Conservation (phyloP, 1,284 basidiomycete species). For the Puccinia brachypodii region DNA sequence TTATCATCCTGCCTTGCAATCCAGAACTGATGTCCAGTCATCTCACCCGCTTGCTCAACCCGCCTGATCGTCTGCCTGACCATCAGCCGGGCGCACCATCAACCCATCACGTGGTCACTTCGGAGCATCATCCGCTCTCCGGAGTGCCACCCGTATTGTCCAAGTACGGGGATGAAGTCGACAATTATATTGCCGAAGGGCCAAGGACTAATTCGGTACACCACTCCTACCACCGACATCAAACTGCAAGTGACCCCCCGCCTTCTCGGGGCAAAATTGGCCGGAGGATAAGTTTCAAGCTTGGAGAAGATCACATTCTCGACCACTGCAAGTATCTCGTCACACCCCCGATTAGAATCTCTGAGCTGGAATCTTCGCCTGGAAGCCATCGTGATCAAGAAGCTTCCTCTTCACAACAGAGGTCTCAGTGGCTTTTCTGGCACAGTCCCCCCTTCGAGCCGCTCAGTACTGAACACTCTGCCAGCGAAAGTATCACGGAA, state of each 20-base stretch:
- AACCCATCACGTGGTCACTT: not conserved
- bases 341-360: not conserved
- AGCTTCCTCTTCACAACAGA: not conserved
- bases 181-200: not conserved
- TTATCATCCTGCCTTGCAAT: conserved; percentile 13
- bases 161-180: not conserved
- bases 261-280: not conserved
- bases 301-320: not conserved
- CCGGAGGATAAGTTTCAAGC: conserved; percentile 9
- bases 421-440: not conserved
- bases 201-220: not conserved
- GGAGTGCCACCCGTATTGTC: not conserved
- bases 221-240: not conserved
- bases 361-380: not conserved
- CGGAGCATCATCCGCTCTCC: not conserved
- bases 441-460: not conserved
- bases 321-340: not conserved
- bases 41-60: not conserved
- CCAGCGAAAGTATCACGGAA: not conserved
- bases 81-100: not conserved
- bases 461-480: not conserved
- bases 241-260: not conserved
- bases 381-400: not conserved
- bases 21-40: conserved; percentile 4
- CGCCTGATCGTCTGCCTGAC: not conserved